Evolutionary conservation across 1,139 yeast species (phyloP), one percentile per base, ranked within the genome.

Genomic region (Blastobotrys apis): DNA sequence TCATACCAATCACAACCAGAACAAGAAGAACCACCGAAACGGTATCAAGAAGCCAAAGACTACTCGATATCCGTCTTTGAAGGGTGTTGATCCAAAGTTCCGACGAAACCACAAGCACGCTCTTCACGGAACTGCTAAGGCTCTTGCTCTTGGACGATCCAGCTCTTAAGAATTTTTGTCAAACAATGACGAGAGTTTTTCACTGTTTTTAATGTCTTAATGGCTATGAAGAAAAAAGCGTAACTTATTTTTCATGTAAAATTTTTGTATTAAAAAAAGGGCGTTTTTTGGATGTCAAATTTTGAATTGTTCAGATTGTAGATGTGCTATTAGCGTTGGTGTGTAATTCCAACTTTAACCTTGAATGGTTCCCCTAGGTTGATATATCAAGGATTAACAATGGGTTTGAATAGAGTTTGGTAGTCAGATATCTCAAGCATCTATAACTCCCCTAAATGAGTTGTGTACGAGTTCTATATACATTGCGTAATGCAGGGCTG

Each of bases 1-100:
- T 80, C 98, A 92, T 75, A 92, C 98, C 78, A 90, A 90, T 78
- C 98, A 92, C 80, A 92, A 92, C 94, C 97, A 92, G 77, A 86
- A 85, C 88, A 84, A 77, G 74, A 92, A 92, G 94, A 97, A 97
- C 69, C 98, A 92, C 96, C 90, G 82, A 74, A 92, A 92, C 86
- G 98, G 98, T 78, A 92, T 92, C 80, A 92, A 90, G 86, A 92
- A 90, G 90, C 96, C 97, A 67, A 84, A 78, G 81, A 84, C 96
- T 71, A 75, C 81, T 94, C 90, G 86, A 80, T 87, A 90, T 82
- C 95, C 97, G 64, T 88, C 97, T 60, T 81, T 87, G 75, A 90
- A 86, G 79, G 95, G 95, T 80, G 97, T 90, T 73, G 97, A 92
- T 75, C 83, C 98, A 71, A 92, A 92, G 84, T 92, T 92, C 94